phyloP scores from a whole-genome alignment of 345 rosid species.

The Dipteronia sinensis region DNA sequence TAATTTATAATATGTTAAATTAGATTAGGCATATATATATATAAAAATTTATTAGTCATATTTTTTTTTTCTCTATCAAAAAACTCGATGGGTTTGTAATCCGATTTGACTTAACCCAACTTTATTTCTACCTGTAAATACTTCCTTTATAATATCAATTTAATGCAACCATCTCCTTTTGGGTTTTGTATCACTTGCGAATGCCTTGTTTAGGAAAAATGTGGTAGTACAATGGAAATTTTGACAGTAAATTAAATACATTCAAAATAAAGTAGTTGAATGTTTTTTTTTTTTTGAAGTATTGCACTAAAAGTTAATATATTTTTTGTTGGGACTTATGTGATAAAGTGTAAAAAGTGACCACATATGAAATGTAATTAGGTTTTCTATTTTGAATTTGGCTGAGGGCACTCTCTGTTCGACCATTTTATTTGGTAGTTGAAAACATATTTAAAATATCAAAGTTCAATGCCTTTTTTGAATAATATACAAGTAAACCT shows the following conservation, averaged over 20 bases:
- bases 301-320: neutral
- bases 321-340: neutral
- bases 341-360: neutral
- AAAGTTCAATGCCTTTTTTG: neutral
- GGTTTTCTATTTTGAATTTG: neutral
- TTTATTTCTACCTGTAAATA: no score
- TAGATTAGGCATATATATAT: neutral
- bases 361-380: slow-evolving; percentile 2
- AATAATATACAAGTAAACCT: neutral
- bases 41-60: no score
- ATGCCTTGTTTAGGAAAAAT: neutral
- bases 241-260: neutral
- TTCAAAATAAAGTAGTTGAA: neutral
- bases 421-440: neutral
- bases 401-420: neutral
- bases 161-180: neutral
- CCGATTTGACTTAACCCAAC: neutral
- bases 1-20: no score
- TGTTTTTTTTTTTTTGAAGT: neutral
- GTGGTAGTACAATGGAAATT: neutral
- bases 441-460: neutral
- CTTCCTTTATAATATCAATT: neutral
- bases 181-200: neutral
- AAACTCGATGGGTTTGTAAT: neutral
- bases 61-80: neutral